phyloP scores from a whole-genome alignment of 768 basidiomycete genomes.

The Boletus pseudo-olivaceus region DNA sequence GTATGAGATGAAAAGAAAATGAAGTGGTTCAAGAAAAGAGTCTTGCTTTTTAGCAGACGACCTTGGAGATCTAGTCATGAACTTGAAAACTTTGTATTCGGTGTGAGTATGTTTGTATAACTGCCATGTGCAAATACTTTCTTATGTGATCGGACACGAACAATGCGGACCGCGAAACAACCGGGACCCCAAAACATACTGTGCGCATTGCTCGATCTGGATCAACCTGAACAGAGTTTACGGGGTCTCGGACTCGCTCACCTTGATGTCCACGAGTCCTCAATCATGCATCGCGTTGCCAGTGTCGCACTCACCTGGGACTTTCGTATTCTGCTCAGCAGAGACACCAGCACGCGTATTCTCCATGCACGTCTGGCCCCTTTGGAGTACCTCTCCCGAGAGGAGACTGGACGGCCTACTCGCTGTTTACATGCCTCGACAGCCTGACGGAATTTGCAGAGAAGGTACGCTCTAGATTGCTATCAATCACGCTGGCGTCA shows the following conservation, averaged over 20 bases:
- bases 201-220: background rate
- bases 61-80: slow-evolving; percentile 5
- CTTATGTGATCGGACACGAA: background rate
- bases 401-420: too few relatives aligned
- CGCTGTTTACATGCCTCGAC: slow-evolving; percentile 43
- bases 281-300: too few relatives aligned
- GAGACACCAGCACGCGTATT: slow-evolving; percentile 27
- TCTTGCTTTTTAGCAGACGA: slow-evolving; percentile 1
- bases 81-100: background rate
- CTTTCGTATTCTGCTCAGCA: slow-evolving; percentile 42
- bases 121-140: slow-evolving; percentile 16
- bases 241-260: slow-evolving; percentile 14
- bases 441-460: slow-evolving; percentile 47
- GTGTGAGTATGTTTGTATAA: slow-evolving; percentile 14
- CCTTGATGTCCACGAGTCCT: too few relatives aligned
- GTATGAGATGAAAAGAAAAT: background rate
- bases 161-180: slow-evolving; percentile 4
- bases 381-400: too few relatives aligned
- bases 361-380: too few relatives aligned
- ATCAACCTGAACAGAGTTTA: slow-evolving; percentile 14
- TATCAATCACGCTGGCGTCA: background rate
- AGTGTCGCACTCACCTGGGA: slow-evolving; percentile 41
- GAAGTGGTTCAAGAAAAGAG: background rate
- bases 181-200: slow-evolving; percentile 11
- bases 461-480: slow-evolving; percentile 17